A percentile compares a stretch with the other conserved stretches of the same genome.
These are phyloP conservation scores for Plasmodium gallinaceum DNA, from an alignment of 169 alveolate species.

Conservation along the genomic window DNA sequence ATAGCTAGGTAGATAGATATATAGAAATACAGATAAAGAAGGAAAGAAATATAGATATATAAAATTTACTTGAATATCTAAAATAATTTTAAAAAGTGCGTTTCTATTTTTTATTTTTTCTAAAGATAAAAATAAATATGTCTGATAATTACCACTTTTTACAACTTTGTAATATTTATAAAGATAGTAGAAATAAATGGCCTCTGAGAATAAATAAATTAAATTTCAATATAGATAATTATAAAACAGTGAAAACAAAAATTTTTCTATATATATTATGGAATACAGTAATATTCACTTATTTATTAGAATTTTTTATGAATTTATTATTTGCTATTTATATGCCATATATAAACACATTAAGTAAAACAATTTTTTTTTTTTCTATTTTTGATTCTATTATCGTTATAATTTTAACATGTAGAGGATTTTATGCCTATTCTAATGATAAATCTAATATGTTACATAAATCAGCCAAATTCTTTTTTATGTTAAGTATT, in stretches of 20 bases:
- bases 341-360: constrained; percentile 32
- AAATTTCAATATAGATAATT: constrained; percentile 43
- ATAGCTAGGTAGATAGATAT: not conserved
- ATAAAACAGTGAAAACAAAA: constrained; percentile 44
- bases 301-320: constrained; percentile 33
- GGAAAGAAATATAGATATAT: not conserved
- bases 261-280: constrained; percentile 47
- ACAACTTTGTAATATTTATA: constrained; percentile 41
- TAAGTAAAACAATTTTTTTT: constrained; percentile 29
- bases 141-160: constrained; percentile 16
- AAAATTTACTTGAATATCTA: not conserved
- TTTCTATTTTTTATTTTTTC: not conserved
- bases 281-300: constrained; percentile 38
- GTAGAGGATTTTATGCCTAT: constrained; percentile 43
- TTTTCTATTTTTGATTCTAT: constrained; percentile 43
- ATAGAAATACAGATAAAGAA: not conserved
- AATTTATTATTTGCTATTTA: constrained; percentile 24
- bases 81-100: not conserved
- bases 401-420: constrained; percentile 42
- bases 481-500: constrained; percentile 42
- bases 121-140: constrained; percentile 26
- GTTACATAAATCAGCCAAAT: constrained; percentile 34
- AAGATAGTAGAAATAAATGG: constrained; percentile 67
- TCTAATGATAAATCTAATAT: constrained; percentile 26
- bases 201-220: constrained; percentile 31